Evolutionary conservation across 768 basidiomycete genomes (phyloP).

Genomic region (Calocybe gangraenosa): DNA sequence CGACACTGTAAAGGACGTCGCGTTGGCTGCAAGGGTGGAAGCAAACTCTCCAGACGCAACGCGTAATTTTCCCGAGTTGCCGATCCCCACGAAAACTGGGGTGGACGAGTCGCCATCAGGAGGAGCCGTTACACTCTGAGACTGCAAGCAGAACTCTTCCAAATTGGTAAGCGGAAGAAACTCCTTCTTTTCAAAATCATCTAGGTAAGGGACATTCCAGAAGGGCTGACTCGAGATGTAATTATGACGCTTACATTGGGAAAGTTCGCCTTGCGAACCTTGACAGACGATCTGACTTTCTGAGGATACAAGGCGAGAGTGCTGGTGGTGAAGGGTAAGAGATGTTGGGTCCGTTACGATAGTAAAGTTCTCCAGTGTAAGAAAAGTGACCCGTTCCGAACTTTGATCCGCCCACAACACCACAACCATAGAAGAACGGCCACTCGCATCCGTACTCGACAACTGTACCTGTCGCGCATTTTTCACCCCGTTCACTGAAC

Average conservation of each 20-base stretch:
- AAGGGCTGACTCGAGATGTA: not conserved
- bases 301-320: slow-evolving; percentile 45
- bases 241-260: slow-evolving; percentile 31
- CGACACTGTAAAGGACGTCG: slow-evolving; percentile 69
- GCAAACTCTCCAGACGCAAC: slow-evolving; percentile 31
- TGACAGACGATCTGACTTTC: slow-evolving; percentile 36
- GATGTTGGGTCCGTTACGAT: slow-evolving; percentile 7
- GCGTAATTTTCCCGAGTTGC: slow-evolving; percentile 62
- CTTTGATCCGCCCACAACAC: slow-evolving; percentile 35
- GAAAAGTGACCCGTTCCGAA: slow-evolving; percentile 29
- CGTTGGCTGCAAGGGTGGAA: slow-evolving; percentile 43
- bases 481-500: slow-evolving; percentile 18
- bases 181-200: slow-evolving; percentile 17
- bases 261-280: slow-evolving; percentile 42
- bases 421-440: slow-evolving; percentile 21
- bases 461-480: slow-evolving; percentile 31
- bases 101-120: slow-evolving; percentile 13
- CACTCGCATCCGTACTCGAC: slow-evolving; percentile 7
- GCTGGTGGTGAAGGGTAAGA: slow-evolving; percentile 29
- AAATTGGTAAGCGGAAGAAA: slow-evolving; percentile 34
- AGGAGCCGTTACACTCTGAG: slow-evolving; percentile 26
- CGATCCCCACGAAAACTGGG: slow-evolving; percentile 57
- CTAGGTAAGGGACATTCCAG: slow-evolving; percentile 7
- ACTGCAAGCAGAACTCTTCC: slow-evolving; percentile 56
- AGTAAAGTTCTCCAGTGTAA: slow-evolving; percentile 19